Conservation (phyloP, 768 basidiomycete genomes). For the Leccinum obscurum region DNA sequence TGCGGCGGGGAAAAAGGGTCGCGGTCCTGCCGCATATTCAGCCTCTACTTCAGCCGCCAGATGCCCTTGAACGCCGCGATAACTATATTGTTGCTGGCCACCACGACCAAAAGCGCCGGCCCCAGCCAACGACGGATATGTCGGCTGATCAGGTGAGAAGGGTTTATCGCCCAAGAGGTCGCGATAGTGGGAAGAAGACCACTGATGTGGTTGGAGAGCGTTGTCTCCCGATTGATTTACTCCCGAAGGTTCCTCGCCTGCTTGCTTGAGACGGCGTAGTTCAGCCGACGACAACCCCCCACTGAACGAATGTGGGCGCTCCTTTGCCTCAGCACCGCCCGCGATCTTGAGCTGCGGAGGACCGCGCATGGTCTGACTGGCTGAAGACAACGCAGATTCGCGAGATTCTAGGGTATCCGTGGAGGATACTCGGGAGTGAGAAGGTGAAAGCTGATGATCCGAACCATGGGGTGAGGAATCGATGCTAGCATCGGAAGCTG, state of each 20-base stretch:
- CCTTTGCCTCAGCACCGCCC: conserved; percentile 58
- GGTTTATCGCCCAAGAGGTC: conserved; percentile 47
- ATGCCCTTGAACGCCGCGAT: conserved; percentile 41
- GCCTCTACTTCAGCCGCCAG: conserved; percentile 31
- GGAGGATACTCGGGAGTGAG: conserved; percentile 84
- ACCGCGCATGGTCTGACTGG: conserved; percentile 57
- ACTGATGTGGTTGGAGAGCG: conserved; percentile 45
- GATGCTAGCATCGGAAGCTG: conserved; percentile 67
- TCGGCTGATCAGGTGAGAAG: conserved; percentile 42
- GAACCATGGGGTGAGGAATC: conserved; percentile 72
- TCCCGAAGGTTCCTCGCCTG: conserved; percentile 45
- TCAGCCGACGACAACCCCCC: conserved; percentile 75
- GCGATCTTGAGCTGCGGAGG: conserved; percentile 55
- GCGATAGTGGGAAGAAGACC: conserved; percentile 51
- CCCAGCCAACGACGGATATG: conserved; percentile 69
- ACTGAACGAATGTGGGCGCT: conserved; percentile 80
- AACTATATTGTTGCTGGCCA: conserved; percentile 53
- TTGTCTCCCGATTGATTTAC: conserved; percentile 37
- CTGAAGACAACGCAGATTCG: conserved; percentile 50
- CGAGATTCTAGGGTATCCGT: conserved; percentile 70
- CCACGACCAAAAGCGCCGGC: conserved; percentile 49
- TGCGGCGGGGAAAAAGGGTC: conserved; percentile 51
- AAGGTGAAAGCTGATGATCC: conserved; percentile 63
- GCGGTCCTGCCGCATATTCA: conserved; percentile 61
- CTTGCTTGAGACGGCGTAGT: conserved; percentile 72